Conservation (phyloP, 371 early-diverging fungal genomes). For the Phascolomyces articulosus region DNA sequence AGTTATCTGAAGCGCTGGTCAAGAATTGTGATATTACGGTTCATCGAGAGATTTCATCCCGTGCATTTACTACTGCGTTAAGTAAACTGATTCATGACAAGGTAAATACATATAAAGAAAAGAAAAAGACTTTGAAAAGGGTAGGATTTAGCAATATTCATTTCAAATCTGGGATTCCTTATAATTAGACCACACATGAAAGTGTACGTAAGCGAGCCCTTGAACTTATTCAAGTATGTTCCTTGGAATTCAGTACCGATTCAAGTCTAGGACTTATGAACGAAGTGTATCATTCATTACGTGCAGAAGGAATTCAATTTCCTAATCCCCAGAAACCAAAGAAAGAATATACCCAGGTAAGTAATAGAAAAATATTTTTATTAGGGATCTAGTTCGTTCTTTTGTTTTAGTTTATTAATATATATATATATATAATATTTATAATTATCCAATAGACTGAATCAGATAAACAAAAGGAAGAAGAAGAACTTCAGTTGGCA, state of each 20-base stretch:
- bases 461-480: slow-evolving; percentile 79
- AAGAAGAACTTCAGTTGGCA: slow-evolving; percentile 76
- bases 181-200: slow-evolving; percentile 66
- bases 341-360: slow-evolving; percentile 69
- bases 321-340: slow-evolving; percentile 84
- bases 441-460: slow-evolving; percentile 51
- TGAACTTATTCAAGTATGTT: slow-evolving; percentile 90
- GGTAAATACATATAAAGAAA: slow-evolving; percentile 29
- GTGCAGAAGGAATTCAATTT: slow-evolving; percentile 68
- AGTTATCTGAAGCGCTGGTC: slow-evolving; percentile 84
- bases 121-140: background rate
- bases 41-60: slow-evolving; percentile 84
- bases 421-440: too few species aligned
- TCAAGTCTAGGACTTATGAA: slow-evolving; percentile 85
- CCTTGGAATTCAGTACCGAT: slow-evolving; percentile 81
- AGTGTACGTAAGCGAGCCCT: slow-evolving; percentile 79
- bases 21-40: slow-evolving; percentile 87
- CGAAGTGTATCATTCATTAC: slow-evolving; percentile 77
- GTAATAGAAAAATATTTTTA: background rate
- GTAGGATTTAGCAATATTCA: too few species aligned
- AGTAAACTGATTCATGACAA: slow-evolving; percentile 76
- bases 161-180: background rate
- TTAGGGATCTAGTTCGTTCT: too few species aligned
- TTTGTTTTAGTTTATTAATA: too few species aligned
- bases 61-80: slow-evolving; percentile 84